Base-by-base conservation (phyloP, 768 basidiomycete genomes). In the Hypholoma fasciculare region DNA sequence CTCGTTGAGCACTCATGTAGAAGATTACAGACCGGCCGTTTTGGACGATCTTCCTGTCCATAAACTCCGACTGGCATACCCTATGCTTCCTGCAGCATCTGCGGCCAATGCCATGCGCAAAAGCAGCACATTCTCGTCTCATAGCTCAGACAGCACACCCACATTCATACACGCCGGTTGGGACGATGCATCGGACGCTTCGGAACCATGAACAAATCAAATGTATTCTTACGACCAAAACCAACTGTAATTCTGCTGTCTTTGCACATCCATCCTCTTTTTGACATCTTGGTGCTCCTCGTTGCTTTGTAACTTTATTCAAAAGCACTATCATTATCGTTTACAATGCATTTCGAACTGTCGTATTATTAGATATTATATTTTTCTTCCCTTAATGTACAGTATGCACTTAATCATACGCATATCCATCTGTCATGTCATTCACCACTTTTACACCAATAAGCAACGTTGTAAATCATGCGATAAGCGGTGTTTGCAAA, bases 91-190 rank as follows among this genome's bases (percentile, higher is more conserved):
- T 7, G 61, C 62, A 44, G 46, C 64, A 23, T 42, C 63, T 48
- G 55, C 65, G 4, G 56, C 52, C 26, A 62, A 56, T 46, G 53
- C 62, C 54, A 63, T 69, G 43, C 66, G 63, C 16, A 66, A 66
- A 49, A 65, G 61, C 57, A 61, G 65, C 17, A 57, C 62, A 13
- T 67, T 67, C 44, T 75, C 76, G 37, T 79, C 80, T 58, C 60
- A 70, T 48, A 72, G 72, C 43, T 63, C 75, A 58, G 72, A 72
- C 43, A 74, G 79, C 20, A 79, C 77, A 20, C 82, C 83, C 27
- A 79, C 73, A 67, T 78, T 84, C 52, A 74, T 82, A 60, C 77
- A 81, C 55, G 82, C 82, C 36, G 83, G 82, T 17, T 86, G 85
- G 85, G 84, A 81, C 62, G 80, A 80, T 64, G 71, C 75, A 42